A percentile compares a stretch with the other conserved stretches of the same genome.
These are phyloP conservation scores for Yamadazyma dendronema DNA, from an alignment of 1,139 yeast genomes.

Conservation along the genomic window DNA sequence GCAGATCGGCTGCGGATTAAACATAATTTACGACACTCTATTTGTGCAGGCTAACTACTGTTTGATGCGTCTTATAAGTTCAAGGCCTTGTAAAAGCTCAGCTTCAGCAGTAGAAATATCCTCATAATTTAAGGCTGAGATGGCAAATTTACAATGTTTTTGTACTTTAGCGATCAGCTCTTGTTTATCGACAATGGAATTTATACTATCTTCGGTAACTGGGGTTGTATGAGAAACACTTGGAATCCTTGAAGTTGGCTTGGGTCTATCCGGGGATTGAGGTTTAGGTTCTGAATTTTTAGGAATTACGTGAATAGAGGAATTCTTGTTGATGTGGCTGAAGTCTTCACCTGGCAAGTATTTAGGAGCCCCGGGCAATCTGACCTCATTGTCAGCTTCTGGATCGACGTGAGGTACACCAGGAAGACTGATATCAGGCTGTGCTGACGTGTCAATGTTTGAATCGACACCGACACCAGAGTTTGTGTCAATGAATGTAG, in stretches of 20 bases:
- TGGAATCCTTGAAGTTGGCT: too few relatives aligned
- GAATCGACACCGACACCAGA: too few relatives aligned
- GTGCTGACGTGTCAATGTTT: too few relatives aligned
- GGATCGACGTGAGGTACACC: conserved; percentile 36
- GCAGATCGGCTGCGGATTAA: not conserved
- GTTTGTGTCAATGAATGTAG: too few relatives aligned
- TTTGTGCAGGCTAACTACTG: not conserved
- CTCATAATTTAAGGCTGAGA: conserved; percentile 91
- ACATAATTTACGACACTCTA: not conserved
- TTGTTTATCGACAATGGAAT: conserved; percentile 52
- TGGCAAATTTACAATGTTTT: conserved; percentile 86
- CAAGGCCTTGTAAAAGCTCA: conserved; percentile 69
- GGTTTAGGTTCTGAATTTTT: not conserved
- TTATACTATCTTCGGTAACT: conserved; percentile 41
- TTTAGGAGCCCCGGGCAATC: conserved; percentile 44
- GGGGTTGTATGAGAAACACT: conserved; percentile 2
- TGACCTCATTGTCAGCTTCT: conserved; percentile 23
- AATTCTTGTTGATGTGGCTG: conserved; percentile 35
- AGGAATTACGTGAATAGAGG: conserved; percentile 36
- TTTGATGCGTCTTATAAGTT: conserved; percentile 19
- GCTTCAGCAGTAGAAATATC: conserved; percentile 77
- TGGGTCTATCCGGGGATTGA: not conserved
- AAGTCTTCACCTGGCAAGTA: conserved; percentile 43
- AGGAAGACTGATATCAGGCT: conserved; percentile 23
- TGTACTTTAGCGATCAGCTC: conserved; percentile 71